Percentiles rank a stretch among this genome's conserved stretches.
Evolutionary conservation across 116 monocot species (phyloP).

Genomic region (Phalaenopsis hybrid): DNA sequence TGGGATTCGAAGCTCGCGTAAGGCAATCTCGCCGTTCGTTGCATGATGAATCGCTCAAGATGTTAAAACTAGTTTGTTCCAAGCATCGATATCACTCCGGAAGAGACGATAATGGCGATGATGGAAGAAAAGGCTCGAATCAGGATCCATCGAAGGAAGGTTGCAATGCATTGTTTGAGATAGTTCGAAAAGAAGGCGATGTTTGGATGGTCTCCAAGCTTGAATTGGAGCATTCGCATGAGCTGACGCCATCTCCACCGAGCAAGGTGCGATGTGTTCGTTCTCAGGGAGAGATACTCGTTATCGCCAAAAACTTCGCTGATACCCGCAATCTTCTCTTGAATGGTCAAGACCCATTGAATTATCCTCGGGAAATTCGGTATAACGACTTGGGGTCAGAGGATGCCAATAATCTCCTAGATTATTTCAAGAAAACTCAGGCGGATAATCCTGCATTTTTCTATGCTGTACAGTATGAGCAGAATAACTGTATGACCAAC

Average conservation of each 20-base stretch:
- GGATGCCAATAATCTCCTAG: constrained; percentile 63
- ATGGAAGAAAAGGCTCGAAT: constrained; percentile 28
- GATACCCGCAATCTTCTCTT: constrained; percentile 59
- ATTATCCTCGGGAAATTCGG: constrained; percentile 40
- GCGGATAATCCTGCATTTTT: constrained; percentile 68
- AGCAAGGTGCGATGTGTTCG: constrained; percentile 84
- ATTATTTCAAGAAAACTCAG: constrained; percentile 68
- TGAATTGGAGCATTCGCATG: constrained; percentile 68
- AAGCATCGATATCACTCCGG: constrained; percentile 67
- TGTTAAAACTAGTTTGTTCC: constrained; percentile 87
- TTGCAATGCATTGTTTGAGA: constrained; percentile 82
- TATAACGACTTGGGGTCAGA: constrained; percentile 71
- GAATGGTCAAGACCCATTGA: constrained; percentile 44
- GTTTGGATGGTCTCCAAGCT: constrained; percentile 76
- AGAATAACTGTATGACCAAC: constrained; percentile 67
- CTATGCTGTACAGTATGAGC: constrained; percentile 72
- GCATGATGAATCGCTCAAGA: constrained; percentile 75
- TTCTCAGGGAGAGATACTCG: constrained; percentile 87
- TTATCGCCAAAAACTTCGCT: constrained; percentile 78
- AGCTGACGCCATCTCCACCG: constrained; percentile 45
- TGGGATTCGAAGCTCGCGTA: constrained; percentile 88
- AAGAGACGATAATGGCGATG: constrained; percentile 54
- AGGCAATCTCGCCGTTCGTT: constrained; percentile 75
- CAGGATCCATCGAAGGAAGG: constrained; percentile 57
- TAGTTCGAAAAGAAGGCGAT: constrained; percentile 64